phyloP scores from a whole-genome alignment of 164 flowering plant genomes.

The Vitis cinerea region DNA sequence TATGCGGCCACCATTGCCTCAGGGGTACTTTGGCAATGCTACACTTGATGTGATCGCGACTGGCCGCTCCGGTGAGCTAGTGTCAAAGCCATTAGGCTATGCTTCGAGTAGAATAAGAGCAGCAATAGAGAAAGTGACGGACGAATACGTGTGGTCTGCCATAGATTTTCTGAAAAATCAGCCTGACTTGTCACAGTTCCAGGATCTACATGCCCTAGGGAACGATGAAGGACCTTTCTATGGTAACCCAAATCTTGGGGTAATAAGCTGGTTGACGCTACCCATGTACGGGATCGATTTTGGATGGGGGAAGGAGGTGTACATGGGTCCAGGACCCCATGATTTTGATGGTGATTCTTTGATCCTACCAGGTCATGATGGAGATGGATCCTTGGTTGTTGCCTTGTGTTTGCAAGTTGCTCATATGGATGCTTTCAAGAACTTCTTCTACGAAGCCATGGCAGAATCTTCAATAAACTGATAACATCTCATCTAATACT shows the following conservation, averaged over 20 bases:
- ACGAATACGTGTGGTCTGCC: conserved; percentile 29
- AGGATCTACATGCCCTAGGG: conserved; percentile 21
- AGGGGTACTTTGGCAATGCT: conserved; percentile 41
- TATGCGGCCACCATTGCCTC: conserved; percentile 38
- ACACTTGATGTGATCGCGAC: conserved; percentile 27
- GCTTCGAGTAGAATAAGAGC: conserved; percentile 32
- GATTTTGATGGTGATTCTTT: conserved; percentile 33
- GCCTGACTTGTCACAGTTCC: conserved; percentile 23
- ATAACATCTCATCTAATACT: too few relatives aligned
- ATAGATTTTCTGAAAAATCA: conserved; percentile 26
- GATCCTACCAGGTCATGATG: conserved; percentile 23
- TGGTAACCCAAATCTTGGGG: conserved; percentile 34
- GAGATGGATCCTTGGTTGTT: conserved; percentile 36
- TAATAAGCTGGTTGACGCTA: conserved; percentile 38
- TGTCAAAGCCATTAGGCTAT: conserved; percentile 25
- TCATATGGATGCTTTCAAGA: conserved; percentile 39
- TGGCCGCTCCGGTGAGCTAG: conserved; percentile 27
- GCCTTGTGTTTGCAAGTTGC: conserved; percentile 30
- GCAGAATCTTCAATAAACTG: background rate
- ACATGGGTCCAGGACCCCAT: conserved; percentile 33
- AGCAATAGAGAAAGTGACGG: conserved; percentile 29
- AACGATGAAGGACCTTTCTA: conserved; percentile 19
- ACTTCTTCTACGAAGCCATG: conserved; percentile 33
- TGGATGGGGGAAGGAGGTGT: conserved; percentile 46
- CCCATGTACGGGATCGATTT: conserved; percentile 39